Evolutionary conservation across 768 basidiomycete genomes (phyloP).

Genomic region (Kwoniella bestiolae): DNA sequence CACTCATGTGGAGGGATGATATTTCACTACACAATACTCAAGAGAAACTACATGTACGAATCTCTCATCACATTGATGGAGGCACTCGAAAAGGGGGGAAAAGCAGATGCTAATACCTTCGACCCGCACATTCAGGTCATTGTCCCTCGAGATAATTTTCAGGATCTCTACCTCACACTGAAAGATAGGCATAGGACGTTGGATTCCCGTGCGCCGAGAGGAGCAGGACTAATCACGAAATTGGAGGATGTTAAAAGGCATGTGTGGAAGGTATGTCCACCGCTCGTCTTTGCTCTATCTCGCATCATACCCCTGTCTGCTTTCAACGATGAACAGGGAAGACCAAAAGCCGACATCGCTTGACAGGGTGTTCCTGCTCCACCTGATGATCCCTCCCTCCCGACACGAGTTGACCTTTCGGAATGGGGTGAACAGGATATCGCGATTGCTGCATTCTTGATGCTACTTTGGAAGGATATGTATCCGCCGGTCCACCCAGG

Average conservation of each 20-base stretch:
- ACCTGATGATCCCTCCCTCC: slow-evolving; percentile 14
- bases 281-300: not conserved
- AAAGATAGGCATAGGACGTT: slow-evolving; percentile 80
- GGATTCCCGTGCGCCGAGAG: slow-evolving; percentile 48
- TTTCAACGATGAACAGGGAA: no score
- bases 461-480: slow-evolving; percentile 84
- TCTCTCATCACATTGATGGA: no score
- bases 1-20: no score
- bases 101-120: no score
- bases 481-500: slow-evolving; percentile 59
- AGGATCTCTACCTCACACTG: slow-evolving; percentile 86
- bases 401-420: slow-evolving; percentile 31
- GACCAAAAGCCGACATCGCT: not conserved
- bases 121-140: slow-evolving; percentile 58
- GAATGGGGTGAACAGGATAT: slow-evolving; percentile 70
- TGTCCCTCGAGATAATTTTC: slow-evolving; percentile 75
- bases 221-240: slow-evolving; percentile 34
- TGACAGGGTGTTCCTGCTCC: slow-evolving; percentile 6
- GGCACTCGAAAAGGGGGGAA: no score
- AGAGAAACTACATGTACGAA: no score
- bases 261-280: slow-evolving; percentile 52
- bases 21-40: no score
- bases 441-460: slow-evolving; percentile 89
- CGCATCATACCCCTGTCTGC: no score
- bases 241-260: slow-evolving; percentile 56